Percentiles rank a stretch among this genome's conserved stretches.
Evolutionary conservation across 768 basidiomycete genomes (phyloP).

Genomic region (Sporobolomyces roseus): DNA sequence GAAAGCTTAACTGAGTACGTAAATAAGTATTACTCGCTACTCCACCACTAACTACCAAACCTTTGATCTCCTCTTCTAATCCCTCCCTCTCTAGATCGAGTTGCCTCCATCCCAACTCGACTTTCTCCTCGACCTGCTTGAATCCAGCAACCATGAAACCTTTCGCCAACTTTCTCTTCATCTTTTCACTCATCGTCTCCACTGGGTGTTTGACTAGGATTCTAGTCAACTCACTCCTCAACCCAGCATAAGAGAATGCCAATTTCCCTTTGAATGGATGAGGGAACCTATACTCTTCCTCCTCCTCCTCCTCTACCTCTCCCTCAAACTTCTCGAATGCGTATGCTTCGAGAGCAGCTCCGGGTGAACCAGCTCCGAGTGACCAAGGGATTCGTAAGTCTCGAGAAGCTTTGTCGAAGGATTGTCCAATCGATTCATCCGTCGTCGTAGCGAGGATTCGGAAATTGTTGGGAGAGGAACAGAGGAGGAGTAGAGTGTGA

Average conservation of each 20-base stretch:
- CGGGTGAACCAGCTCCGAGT: constrained; percentile 55
- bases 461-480: constrained; percentile 46
- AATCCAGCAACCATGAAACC: constrained; percentile 71
- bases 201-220: constrained; percentile 51
- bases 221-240: constrained; percentile 68
- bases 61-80: constrained; percentile 49
- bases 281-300: constrained; percentile 48
- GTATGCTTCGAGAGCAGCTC: constrained; percentile 75
- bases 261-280: constrained; percentile 58
- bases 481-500: constrained; percentile 82
- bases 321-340: constrained; percentile 43
- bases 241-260: constrained; percentile 72
- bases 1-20: constrained; percentile 57
- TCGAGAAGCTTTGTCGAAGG: constrained; percentile 52
- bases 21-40: constrained; percentile 82
- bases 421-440: constrained; percentile 43
- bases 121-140: constrained; percentile 69
- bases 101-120: constrained; percentile 57
- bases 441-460: constrained; percentile 40
- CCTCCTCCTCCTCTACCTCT: constrained; percentile 22
- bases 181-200: constrained; percentile 8
- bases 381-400: constrained; percentile 62
- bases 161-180: constrained; percentile 57
- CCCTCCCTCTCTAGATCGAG: constrained; percentile 53
- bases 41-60: constrained; percentile 82